phyloP scores from a whole-genome alignment of 306 rosid genomes.

The Glycine latifolia region DNA sequence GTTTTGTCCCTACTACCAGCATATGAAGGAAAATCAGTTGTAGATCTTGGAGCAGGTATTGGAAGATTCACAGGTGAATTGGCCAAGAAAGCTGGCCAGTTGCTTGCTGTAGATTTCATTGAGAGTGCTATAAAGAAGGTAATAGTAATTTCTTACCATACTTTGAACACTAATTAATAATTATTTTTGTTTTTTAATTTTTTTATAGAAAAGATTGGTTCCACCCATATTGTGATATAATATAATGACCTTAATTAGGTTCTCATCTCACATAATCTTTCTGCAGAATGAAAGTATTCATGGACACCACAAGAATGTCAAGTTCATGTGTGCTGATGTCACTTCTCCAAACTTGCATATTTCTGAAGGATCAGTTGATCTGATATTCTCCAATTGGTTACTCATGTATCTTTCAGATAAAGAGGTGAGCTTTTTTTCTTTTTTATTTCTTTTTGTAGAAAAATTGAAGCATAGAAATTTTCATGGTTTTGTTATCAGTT shows the following conservation, averaged over 20 bases:
- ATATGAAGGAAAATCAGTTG: constrained; percentile 79
- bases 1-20: constrained; percentile 77
- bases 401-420: constrained; percentile 92
- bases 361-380: constrained; percentile 76
- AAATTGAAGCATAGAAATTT: not conserved
- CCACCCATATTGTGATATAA: not conserved
- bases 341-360: constrained; percentile 76
- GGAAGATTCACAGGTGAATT: constrained; percentile 91
- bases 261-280: not conserved
- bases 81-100: constrained; percentile 78
- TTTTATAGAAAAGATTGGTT: not conserved
- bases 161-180: not conserved
- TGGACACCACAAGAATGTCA: constrained; percentile 83
- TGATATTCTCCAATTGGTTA: constrained; percentile 95
- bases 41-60: constrained; percentile 97
- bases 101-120: constrained; percentile 70
- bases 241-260: not conserved
- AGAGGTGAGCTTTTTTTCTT: constrained; percentile 59
- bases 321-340: constrained; percentile 92
- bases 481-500: constrained; percentile 2
- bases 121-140: constrained; percentile 56
- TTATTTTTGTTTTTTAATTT: constrained; percentile 1
- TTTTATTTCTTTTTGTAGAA: not conserved
- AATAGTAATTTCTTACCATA: not conserved
- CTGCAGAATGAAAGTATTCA: constrained; percentile 82